Evolutionary conservation across 2,329 filamentous ascomycete genomes (phyloP).

Genomic region (Akanthomyces lecanii): DNA sequence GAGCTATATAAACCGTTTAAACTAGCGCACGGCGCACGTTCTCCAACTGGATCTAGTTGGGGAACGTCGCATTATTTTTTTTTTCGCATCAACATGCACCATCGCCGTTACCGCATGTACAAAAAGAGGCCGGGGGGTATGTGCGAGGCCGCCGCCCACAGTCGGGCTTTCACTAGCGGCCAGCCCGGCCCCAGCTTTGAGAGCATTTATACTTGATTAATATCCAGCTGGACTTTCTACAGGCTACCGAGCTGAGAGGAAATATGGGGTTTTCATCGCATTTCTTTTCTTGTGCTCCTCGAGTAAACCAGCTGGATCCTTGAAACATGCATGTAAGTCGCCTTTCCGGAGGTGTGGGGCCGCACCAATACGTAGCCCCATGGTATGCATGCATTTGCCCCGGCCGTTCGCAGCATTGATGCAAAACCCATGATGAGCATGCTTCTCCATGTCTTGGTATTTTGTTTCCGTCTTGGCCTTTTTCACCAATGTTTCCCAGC

Average conservation of each 20-base stretch:
- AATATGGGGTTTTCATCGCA: too few species aligned
- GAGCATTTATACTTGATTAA: not conserved
- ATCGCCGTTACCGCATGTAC: not conserved
- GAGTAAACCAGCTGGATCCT: not conserved
- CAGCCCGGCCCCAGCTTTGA: not conserved
- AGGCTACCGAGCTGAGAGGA: not conserved
- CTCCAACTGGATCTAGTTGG: not conserved
- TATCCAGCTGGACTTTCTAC: too few species aligned
- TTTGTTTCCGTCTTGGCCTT: not conserved
- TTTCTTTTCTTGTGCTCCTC: not conserved
- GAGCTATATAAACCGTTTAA: slow-evolving; percentile 5
- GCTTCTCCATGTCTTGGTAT: not conserved
- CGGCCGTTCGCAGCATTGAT: not conserved
- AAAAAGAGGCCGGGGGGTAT: not conserved
- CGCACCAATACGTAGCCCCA: not conserved
- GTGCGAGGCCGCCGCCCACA: not conserved
- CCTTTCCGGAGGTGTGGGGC: slow-evolving; percentile 9
- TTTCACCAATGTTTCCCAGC: not conserved
- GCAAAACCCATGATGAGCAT: not conserved
- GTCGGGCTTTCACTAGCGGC: slow-evolving; percentile 5
- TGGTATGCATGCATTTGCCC: not conserved
- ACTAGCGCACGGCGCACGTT: not conserved
- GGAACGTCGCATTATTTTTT: not conserved
- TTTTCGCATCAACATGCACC: not conserved
- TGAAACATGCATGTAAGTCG: not conserved